Evolutionary conservation across 352 stramenopile species (phyloP), one percentile per base, ranked within the genome.

Genomic region (Achlya hypogyna): DNA sequence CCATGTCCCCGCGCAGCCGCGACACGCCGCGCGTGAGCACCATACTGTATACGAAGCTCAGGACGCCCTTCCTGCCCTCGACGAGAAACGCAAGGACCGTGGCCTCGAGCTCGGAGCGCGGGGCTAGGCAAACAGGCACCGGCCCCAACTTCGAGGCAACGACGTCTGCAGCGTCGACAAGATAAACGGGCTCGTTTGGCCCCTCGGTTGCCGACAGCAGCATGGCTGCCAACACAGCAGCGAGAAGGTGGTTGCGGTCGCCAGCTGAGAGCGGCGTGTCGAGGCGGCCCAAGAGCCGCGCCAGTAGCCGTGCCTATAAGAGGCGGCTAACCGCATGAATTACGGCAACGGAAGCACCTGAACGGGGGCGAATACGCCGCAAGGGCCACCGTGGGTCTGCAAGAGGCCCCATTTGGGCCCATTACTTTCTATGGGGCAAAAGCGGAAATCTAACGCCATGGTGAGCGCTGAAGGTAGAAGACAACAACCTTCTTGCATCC

Each of bases 281-380:
- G 54, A 52, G 8, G 22, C 43, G 35, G 45, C 42, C 42, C 52
- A 43, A 18, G 45, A 62, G 34, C 42, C 52, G 53, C 54, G 51
- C 38, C 23, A 42, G 35, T 23, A 25, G 14, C 14, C 0, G 20
- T 29, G 12, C 59, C 38, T 38, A 76, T 23, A 73, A 27, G 4
- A 71, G 47, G 49, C 28, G 51, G 27, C 9, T 35, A 32, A 40
- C 22, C 74, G 52, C 16, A 70, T 64, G 63, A 89, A 86, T 27
- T 92, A 64, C 43, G 82, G 74, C n/a, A 76, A 49, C 23, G 77
- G 74, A 65, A 91, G 51, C 35, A 96, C 85, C 58, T 94, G 85
- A 28, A 94, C 82, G 0, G 78, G 78, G 4, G 87, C 87, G 45
- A 96, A 70, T 5, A 96, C 82, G 58, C 87, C 87, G 62, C 87